phyloP scores from a whole-genome alignment of 306 rosid genomes.

The Amphicarpaea edgeworthii region DNA sequence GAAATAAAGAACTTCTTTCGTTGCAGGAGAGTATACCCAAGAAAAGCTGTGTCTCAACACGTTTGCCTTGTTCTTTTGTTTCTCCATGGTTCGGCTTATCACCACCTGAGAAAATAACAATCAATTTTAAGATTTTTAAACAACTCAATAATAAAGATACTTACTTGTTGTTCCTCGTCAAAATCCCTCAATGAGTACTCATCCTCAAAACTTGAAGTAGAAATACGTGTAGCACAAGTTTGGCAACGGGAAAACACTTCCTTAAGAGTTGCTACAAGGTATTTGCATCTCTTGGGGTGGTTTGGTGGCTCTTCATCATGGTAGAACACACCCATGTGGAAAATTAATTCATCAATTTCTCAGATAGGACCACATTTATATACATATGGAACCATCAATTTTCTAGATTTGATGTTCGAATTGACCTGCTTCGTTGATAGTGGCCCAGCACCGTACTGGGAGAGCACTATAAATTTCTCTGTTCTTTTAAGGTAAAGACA shows the following conservation, averaged over 20 bases:
- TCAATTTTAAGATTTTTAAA: too few relatives aligned
- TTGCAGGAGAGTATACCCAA: slow-evolving; percentile 65
- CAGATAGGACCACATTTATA: slow-evolving; percentile 31
- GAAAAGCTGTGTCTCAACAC: slow-evolving; percentile 60
- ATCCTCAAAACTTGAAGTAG: slow-evolving; percentile 57
- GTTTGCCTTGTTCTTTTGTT: slow-evolving; percentile 58
- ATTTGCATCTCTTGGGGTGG: slow-evolving; percentile 61
- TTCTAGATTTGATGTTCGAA: slow-evolving; percentile 38
- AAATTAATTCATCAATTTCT: slow-evolving; percentile 16
- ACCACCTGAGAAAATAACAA: slow-evolving; percentile 76
- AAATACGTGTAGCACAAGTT: slow-evolving; percentile 44
- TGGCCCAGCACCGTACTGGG: slow-evolving; percentile 66
- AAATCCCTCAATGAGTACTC: slow-evolving; percentile 57
- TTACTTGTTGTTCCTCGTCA: slow-evolving; percentile 74
- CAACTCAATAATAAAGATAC: neutral
- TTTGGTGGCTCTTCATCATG: slow-evolving; percentile 70
- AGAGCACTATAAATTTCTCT: slow-evolving; percentile 41
- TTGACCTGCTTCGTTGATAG: slow-evolving; percentile 58
- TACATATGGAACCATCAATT: neutral
- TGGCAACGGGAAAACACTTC: slow-evolving; percentile 63
- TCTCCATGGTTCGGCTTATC: slow-evolving; percentile 70
- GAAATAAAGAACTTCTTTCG: slow-evolving; percentile 57
- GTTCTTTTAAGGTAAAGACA: slow-evolving; percentile 75
- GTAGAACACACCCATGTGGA: slow-evolving; percentile 65
- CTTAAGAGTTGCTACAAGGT: slow-evolving; percentile 59